Evolutionary conservation across 495 filamentous ascomycete genomes (phyloP).

Genomic region (Tuber melanosporum): DNA sequence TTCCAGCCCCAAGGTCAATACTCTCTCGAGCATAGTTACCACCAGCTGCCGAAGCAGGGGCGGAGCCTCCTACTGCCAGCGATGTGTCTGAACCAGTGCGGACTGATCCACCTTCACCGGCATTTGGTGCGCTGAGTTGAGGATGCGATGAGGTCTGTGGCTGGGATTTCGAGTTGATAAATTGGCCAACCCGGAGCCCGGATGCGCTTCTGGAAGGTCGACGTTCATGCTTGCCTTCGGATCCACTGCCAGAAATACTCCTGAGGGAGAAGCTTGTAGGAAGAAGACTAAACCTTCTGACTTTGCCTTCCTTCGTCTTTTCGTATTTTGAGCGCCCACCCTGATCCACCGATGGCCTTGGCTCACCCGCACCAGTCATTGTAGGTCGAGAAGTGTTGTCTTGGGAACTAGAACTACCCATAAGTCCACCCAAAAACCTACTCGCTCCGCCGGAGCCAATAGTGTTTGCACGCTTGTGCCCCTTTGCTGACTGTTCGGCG

Average conservation of each 20-base stretch:
- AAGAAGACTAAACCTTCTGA: constrained; percentile 70
- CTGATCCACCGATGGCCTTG: constrained; percentile 36
- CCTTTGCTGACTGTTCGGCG: constrained; percentile 51
- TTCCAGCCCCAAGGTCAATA: constrained; percentile 19
- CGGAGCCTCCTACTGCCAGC: constrained; percentile 44
- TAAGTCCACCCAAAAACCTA: constrained; percentile 64
- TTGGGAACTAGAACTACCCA: constrained; percentile 54
- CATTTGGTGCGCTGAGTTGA: constrained; percentile 35
- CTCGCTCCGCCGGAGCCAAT: constrained; percentile 74
- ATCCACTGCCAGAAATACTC: constrained; percentile 27
- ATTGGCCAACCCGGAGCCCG: constrained; percentile 18
- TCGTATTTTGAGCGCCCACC: constrained; percentile 31
- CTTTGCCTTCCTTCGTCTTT: constrained; percentile 30
- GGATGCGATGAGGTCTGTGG: constrained; percentile 36
- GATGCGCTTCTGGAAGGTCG: constrained; percentile 30
- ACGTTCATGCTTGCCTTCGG: constrained; percentile 26
- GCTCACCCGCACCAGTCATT: constrained; percentile 60
- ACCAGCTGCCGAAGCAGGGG: constrained; percentile 44
- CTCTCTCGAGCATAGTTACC: constrained; percentile 35
- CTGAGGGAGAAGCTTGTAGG: constrained; percentile 63
- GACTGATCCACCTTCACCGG: constrained; percentile 21
- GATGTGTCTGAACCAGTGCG: constrained; percentile 37
- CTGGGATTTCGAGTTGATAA: constrained; percentile 20
- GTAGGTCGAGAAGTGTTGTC: constrained; percentile 61
- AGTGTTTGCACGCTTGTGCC: constrained; percentile 88